Conservation (phyloP, 1,284 basidiomycete genomes). For the Porogramme epimiltina region DNA sequence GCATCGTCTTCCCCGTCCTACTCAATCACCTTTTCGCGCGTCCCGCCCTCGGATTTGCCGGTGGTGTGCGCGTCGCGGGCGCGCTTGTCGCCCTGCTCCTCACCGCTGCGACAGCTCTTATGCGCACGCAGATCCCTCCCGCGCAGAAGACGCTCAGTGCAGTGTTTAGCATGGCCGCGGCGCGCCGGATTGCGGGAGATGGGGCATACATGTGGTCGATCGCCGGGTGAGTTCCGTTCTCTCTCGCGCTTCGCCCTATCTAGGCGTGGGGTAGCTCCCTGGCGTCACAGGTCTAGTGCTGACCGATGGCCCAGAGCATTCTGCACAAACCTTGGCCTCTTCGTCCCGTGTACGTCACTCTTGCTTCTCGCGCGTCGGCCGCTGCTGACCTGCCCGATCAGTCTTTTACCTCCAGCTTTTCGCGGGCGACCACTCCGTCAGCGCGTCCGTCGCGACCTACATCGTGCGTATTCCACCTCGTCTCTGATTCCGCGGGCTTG, state of each 20-base stretch:
- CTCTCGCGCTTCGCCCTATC: conserved; percentile 11
- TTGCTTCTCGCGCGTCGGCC: conserved; percentile 2
- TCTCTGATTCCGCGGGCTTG: neutral
- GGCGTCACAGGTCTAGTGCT: neutral
- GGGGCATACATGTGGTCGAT: conserved; percentile 46
- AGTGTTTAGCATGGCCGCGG: conserved; percentile 7
- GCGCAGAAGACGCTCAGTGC: conserved; percentile 19
- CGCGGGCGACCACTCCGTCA: conserved; percentile 43
- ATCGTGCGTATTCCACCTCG: conserved; percentile 35
- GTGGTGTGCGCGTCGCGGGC: conserved; percentile 63
- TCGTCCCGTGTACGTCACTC: conserved; percentile 47
- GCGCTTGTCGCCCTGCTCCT: conserved; percentile 67
- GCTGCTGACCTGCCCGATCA: conserved; percentile 29
- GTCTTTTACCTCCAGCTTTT: conserved; percentile 60
- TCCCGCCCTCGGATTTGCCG: conserved; percentile 62
- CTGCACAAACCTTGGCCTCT: conserved; percentile 45
- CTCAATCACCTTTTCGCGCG: conserved; percentile 59
- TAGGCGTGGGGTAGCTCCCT: neutral
- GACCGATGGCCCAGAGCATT: conserved; percentile 36
- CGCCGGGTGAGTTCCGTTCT: conserved; percentile 37
- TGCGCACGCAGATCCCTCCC: conserved; percentile 43
- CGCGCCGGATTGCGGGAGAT: conserved; percentile 38
- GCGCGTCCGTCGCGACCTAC: conserved; percentile 47
- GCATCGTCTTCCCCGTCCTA: conserved; percentile 53
- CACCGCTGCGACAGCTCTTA: conserved; percentile 58